A percentile compares a stretch with the other conserved stretches of the same genome.
phyloP scores from a whole-genome alignment of 2,329 filamentous ascomycete genomes.

The Cryphonectria radicalis region DNA sequence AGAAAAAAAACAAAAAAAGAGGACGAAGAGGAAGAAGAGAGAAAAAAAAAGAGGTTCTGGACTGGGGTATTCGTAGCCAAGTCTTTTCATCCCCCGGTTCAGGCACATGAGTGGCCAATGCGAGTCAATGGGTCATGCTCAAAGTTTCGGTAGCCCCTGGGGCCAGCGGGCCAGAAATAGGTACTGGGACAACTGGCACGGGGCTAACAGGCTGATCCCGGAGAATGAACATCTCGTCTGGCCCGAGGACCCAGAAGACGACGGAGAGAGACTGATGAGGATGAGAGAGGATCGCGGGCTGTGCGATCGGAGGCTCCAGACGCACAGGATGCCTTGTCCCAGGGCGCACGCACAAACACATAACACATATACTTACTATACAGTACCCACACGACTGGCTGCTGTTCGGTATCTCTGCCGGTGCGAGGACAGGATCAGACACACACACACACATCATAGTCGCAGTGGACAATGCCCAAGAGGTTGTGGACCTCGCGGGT shows the following conservation, averaged over 20 bases:
- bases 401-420: neutral
- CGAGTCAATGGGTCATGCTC: conserved; percentile 3
- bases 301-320: neutral
- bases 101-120: conserved; percentile 9
- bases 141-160: conserved; percentile 6
- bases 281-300: neutral
- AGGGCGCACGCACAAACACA: neutral
- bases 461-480: neutral
- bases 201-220: neutral
- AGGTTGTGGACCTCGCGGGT: neutral
- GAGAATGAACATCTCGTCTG: conserved; percentile 1
- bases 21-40: neutral
- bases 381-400: neutral
- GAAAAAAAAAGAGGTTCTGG: neutral
- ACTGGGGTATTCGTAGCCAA: conserved; percentile 6
- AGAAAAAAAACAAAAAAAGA: neutral
- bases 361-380: neutral
- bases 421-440: neutral
- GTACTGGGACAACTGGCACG: neutral
- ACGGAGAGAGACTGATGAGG: neutral
- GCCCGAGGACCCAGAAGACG: neutral
- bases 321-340: conserved; percentile 1
- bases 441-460: neutral
- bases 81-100: neutral
- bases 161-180: neutral